Conservation (phyloP, 2,329 filamentous ascomycete species). For the Scolecobasidium constrictum region DNA sequence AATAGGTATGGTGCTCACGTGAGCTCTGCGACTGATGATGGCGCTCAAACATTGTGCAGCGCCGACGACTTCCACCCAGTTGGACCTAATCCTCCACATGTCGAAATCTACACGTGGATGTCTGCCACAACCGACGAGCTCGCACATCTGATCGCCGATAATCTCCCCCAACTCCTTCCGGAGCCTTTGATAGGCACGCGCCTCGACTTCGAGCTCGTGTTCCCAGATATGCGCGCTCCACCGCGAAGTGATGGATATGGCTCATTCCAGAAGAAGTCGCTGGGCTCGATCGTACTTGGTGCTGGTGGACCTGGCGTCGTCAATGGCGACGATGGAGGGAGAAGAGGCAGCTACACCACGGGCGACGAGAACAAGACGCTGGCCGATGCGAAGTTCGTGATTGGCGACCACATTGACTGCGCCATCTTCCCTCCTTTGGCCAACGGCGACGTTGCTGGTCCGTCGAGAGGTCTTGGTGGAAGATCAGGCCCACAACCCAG, state of each 20-base stretch:
- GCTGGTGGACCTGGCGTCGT: slow-evolving; percentile 36
- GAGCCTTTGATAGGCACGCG: slow-evolving; percentile 68
- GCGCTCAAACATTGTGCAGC: slow-evolving; percentile 34
- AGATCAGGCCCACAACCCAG: slow-evolving; percentile 25
- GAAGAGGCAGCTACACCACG: slow-evolving; percentile 14
- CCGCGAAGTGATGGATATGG: slow-evolving; percentile 24
- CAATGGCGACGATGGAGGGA: slow-evolving; percentile 25
- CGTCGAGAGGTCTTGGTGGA: slow-evolving; percentile 32
- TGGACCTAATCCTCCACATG: slow-evolving; percentile 43
- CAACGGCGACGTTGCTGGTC: slow-evolving; percentile 62
- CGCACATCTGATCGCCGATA: slow-evolving; percentile 60
- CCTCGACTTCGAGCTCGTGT: slow-evolving; percentile 79
- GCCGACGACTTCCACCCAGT: slow-evolving; percentile 55
- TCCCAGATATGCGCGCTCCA: slow-evolving; percentile 55
- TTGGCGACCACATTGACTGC: slow-evolving; percentile 80
- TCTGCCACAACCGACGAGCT: slow-evolving; percentile 74
- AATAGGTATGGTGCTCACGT: slow-evolving; percentile 60
- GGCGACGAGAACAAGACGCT: slow-evolving; percentile 51
- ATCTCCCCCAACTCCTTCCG: slow-evolving; percentile 58
- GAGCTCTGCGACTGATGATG: no score
- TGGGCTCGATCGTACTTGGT: slow-evolving; percentile 75
- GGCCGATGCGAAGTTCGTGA: slow-evolving; percentile 67
- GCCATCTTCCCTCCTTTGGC: slow-evolving; percentile 65
- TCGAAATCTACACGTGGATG: slow-evolving; percentile 80
- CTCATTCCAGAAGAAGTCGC: slow-evolving; percentile 65